Percentiles rank a stretch among this genome's conserved stretches.
phyloP scores from a whole-genome alignment of 2,329 filamentous ascomycete genomes.

The Magnaporthiopsis incrustans region DNA sequence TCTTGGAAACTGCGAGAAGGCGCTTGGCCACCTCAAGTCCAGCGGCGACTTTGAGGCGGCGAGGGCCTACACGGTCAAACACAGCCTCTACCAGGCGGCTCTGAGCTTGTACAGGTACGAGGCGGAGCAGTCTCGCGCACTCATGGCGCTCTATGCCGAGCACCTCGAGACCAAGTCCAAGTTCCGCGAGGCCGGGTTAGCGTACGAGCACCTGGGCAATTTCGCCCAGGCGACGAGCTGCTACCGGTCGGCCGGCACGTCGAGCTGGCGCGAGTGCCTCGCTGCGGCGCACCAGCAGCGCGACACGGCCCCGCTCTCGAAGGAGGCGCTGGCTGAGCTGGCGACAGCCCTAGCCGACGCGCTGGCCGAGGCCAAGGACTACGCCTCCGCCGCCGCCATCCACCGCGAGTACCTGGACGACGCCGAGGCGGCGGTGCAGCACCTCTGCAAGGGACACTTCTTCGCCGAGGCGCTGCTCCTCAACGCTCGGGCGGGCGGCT shows the following conservation, averaged over 20 bases:
- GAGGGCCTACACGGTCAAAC: constrained; percentile 67
- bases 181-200: constrained; percentile 80
- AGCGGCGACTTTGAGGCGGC: constrained; percentile 71
- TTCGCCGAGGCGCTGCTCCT: constrained; percentile 87
- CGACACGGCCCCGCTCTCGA: constrained; percentile 2
- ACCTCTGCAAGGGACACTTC: constrained; percentile 77
- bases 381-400: constrained; percentile 68
- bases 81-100: constrained; percentile 70
- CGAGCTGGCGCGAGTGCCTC: constrained; percentile 84
- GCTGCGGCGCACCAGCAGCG: constrained; percentile 62
- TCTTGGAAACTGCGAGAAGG: constrained; percentile 67
- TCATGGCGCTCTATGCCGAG: constrained; percentile 73
- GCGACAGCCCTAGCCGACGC: constrained; percentile 71
- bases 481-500: constrained; percentile 45
- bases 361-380: constrained; percentile 78
- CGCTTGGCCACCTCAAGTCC: constrained; percentile 66
- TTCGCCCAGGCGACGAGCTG: constrained; percentile 68
- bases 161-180: constrained; percentile 67
- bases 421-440: constrained; percentile 59
- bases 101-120: constrained; percentile 82
- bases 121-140: constrained; percentile 50
- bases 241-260: constrained; percentile 70
- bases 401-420: constrained; percentile 74
- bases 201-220: constrained; percentile 78
- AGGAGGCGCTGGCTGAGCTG: constrained; percentile 53